Base-by-base conservation (phyloP, 768 basidiomycete species). In the Naganishia vaughanmartiniae region DNA sequence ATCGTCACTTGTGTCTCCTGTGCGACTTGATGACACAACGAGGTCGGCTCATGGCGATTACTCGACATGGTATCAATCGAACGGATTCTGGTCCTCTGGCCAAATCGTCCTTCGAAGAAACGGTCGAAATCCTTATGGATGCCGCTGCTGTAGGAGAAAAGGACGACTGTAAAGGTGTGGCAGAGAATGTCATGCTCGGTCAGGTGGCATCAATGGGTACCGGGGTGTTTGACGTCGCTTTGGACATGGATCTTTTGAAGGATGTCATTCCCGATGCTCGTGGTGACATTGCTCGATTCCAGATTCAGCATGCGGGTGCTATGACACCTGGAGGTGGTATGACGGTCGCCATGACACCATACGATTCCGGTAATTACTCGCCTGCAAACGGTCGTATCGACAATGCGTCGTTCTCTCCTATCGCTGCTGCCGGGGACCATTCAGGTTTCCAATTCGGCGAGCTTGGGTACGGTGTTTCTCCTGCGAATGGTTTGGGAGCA, bases 121-220 rank as follows among this genome's bases (percentile, higher is more conserved):
- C 96, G 2, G 96, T 99, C 72, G 96, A 99, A 80, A 97, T 98
- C 76, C 82, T 99, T 67, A 94, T 98, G 90, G 96, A 99, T 80
- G 96, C 96, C 0, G 96, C 96, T 0, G 93, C 95, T 0, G 90
- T 94, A 28, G 96, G 96, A 66, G 95, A 98, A 84, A 92, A 93
- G 81, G 96, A 99, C 74, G 95, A 98, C 75, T 99, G 96, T 79
- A 92, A 92, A 66, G 96, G 95, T 54, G 88, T 99, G 36, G 96
- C 96, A n/a, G 95, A 98, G 85, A 98, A 97, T 77, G 93, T 99
- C 51, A 88, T 99, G 86, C 92, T 99, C 76, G 96, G 96, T 21
- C 96, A 98, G 83, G 90, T 98, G 87, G 94, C 95, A n/a, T 94
- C 94, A 0, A 97, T 99, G 93, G 96, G 96, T 65, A 97, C 96